Evolutionary conservation across 2,329 filamentous ascomycete species (phyloP), one percentile per base, ranked within the genome.

Genomic region (Penicillium expansum): DNA sequence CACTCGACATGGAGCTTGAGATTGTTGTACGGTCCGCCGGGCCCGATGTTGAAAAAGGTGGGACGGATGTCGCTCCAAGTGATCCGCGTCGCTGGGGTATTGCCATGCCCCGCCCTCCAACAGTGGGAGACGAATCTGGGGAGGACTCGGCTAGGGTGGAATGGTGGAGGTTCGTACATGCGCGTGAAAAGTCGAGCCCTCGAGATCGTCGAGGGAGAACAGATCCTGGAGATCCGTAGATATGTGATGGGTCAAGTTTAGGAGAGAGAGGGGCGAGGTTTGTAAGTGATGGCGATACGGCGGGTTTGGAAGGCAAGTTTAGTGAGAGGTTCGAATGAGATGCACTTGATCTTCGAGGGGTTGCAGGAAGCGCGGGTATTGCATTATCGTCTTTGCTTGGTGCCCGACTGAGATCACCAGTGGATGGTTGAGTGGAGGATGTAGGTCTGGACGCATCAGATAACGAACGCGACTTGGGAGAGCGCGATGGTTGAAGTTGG

Each of bases 81-180:
- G 87, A 88, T 62, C 74, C 72, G 55, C 81, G 83, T 50, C 83
- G 77, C 38, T 79, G 75, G 4, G 85, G 84, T 52, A 87, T 86
- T 56, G 79, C 79, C 70, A 87, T 79, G 2, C 81, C 82, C 61
- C 89, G 86, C 39, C 88, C 87, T 51, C 87, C 86, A 53, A 94
- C 87, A 13, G 88, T 92, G 0, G 94, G 94, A 0, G 92, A 97
- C 0, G 91, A 94, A 72, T 96, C 92, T 4, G 92, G 92, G 5
- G 90, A 94, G 0, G 90, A 89, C 71, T 96, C 91, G 55, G 93
- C 92, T 9, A 97, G 83, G 0, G 90, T 97, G 16, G 93, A 97
- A 74, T 97, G 94, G 76, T 97, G 94, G 22, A 99, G 81, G 71
- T 92, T 96, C 11, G 93, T 97, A 60, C 91, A 94, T 11, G 92